These are phyloP conservation scores for Yarrowia sp. DNA, from an alignment of 805 yeast genomes.

Conservation along the genomic window DNA sequence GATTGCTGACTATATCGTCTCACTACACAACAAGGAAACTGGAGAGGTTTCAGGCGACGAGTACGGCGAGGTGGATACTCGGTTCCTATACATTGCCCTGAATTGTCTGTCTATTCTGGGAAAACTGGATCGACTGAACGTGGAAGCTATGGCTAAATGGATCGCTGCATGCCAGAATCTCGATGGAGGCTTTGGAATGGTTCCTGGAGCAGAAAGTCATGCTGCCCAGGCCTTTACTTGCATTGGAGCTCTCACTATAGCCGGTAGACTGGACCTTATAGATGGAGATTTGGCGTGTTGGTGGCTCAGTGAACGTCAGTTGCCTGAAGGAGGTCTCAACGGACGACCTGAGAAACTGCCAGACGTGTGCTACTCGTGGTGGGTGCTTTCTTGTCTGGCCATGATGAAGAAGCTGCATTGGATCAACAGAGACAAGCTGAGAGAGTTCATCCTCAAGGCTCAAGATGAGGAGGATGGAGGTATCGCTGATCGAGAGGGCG, in stretches of 20 bases:
- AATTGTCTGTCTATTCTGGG: conserved; percentile 76
- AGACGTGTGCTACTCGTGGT: conserved; percentile 98
- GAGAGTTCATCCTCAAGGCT: conserved; percentile 70
- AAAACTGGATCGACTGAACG: conserved; percentile 58
- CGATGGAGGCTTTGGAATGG: conserved; percentile 94
- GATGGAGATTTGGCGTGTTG: conserved; percentile 60
- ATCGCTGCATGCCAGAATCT: conserved; percentile 78
- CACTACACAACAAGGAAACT: conserved; percentile 56
- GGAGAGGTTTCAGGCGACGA: conserved; percentile 91
- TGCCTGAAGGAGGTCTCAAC: conserved; percentile 86
- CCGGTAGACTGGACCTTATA: conserved; percentile 60
- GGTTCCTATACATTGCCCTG: conserved; percentile 85
- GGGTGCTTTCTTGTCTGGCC: conserved; percentile 84
- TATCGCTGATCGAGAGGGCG: conserved; percentile 87
- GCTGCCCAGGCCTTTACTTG: conserved; percentile 90
- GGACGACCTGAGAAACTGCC: conserved; percentile 96
- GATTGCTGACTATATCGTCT: conserved; percentile 50
- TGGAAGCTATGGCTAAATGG: conserved; percentile 63
- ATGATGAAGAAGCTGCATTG: conserved; percentile 72
- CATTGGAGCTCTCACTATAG: conserved; percentile 77
- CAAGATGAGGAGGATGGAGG: conserved; percentile 88
- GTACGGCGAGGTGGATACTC: conserved; percentile 91
- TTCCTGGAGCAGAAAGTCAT: conserved; percentile 95
- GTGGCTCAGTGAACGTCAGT: conserved; percentile 94
- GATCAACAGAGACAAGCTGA: conserved; percentile 72